Percentiles rank a stretch among this genome's conserved stretches.
These are phyloP conservation scores for Zopfia rhizophila DNA, from an alignment of 2,329 filamentous ascomycete species.

Conservation along the genomic window DNA sequence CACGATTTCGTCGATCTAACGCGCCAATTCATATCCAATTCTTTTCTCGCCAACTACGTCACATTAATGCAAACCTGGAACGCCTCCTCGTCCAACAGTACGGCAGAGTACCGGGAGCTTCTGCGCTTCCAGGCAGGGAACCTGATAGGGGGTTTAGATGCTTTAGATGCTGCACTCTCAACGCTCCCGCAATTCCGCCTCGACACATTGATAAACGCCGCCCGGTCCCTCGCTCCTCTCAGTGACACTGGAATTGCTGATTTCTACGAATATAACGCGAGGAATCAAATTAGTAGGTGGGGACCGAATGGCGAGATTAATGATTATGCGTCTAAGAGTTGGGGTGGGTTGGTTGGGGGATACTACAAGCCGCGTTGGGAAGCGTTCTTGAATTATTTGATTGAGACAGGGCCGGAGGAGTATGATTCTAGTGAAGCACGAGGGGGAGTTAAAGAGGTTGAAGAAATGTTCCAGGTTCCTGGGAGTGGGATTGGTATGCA, in stretches of 20 bases:
- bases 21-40: conserved; percentile 60
- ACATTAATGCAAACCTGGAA: conserved; percentile 49
- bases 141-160: conserved; percentile 47
- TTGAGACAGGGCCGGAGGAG: conserved; percentile 11
- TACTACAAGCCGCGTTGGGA: conserved; percentile 62
- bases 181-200: conserved; percentile 58
- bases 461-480: conserved; percentile 22
- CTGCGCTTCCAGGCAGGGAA: conserved; percentile 38
- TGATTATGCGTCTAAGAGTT: conserved; percentile 63
- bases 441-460: conserved; percentile 20
- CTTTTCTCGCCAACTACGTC: conserved; percentile 55
- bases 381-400: conserved; percentile 57
- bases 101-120: conserved; percentile 24
- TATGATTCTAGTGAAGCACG: conserved; percentile 24
- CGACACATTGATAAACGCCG: conserved; percentile 54
- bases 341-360: conserved; percentile 58
- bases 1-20: conserved; percentile 63
- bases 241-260: conserved; percentile 27
- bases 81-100: conserved; percentile 32
- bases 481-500: conserved; percentile 10
- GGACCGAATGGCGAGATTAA: conserved; percentile 59
- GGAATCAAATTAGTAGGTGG: conserved; percentile 64
- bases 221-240: conserved; percentile 43
- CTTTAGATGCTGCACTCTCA: conserved; percentile 55
- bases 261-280: conserved; percentile 59